Conservation (phyloP, 2,329 filamentous ascomycete genomes). For the Fusarium mundagurra region DNA sequence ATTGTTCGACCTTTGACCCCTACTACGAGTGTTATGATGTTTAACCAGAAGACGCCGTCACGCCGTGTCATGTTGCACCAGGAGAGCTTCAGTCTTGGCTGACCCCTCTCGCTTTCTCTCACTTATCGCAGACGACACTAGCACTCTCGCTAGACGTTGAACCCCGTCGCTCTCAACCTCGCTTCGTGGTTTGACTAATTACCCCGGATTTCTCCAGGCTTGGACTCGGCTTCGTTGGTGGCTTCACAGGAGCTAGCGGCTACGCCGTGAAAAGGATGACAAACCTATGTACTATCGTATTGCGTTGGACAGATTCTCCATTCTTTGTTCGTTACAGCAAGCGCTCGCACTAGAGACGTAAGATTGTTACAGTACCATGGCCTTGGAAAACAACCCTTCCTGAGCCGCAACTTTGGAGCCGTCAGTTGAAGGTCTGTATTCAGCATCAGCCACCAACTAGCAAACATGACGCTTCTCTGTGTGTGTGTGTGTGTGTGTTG, state of each 20-base stretch:
- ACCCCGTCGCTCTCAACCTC: background rate
- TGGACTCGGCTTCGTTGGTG: slow-evolving; percentile 22
- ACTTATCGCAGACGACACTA: background rate
- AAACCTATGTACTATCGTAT: background rate
- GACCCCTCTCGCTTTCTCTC: slow-evolving; percentile 3
- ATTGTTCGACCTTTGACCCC: background rate
- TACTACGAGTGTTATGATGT: background rate
- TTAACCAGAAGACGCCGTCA: slow-evolving; percentile 9
- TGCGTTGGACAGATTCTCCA: background rate
- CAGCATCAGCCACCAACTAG: slow-evolving; percentile 17
- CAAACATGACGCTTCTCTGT: slow-evolving; percentile 8
- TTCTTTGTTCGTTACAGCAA: background rate
- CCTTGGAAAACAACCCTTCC: slow-evolving; percentile 13
- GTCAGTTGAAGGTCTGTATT: slow-evolving; percentile 2
- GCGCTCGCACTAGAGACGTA: slow-evolving; percentile 3
- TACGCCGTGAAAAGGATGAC: slow-evolving; percentile 6
- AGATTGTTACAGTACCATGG: slow-evolving; percentile 23
- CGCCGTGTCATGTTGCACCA: slow-evolving; percentile 21
- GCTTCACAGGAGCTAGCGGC: slow-evolving; percentile 14
- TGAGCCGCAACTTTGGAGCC: slow-evolving; percentile 16
- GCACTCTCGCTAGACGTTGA: background rate
- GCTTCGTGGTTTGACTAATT: slow-evolving; percentile 10
- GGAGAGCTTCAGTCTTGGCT: slow-evolving; percentile 2
- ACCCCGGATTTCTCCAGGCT: slow-evolving; percentile 32
- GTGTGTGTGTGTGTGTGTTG: background rate